A percentile compares a stretch with the other conserved stretches of the same genome.
Conservation (phyloP, 148 eudicot genomes). For the Chenopodium formosanum region DNA sequence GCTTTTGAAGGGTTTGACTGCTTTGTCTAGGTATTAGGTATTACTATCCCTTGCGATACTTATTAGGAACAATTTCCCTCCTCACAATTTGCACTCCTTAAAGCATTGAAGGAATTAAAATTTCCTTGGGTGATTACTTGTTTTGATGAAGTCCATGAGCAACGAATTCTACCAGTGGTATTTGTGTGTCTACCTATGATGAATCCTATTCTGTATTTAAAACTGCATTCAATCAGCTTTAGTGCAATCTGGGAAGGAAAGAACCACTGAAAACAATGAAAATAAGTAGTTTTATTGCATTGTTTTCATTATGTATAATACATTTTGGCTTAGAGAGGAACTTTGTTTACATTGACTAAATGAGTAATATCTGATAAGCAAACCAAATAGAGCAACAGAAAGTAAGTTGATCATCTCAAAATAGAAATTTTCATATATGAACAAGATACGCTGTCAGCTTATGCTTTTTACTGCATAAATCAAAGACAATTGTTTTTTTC, state of each 20-base stretch:
- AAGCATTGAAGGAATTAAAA: not conserved
- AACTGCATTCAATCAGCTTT: not conserved
- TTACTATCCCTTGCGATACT: not conserved
- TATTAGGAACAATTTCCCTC: not conserved
- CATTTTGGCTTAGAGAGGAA: not conserved
- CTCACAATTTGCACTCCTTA: not conserved
- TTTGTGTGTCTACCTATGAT: not conserved
- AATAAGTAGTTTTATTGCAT: not conserved
- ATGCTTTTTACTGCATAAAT: not conserved
- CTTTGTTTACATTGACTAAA: not conserved
- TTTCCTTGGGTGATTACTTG: not conserved
- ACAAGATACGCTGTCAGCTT: not conserved
- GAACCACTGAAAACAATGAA: not conserved
- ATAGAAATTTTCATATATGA: too few relatives aligned
- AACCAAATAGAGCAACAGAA: not conserved
- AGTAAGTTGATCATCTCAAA: too few relatives aligned
- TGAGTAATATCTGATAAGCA: not conserved
- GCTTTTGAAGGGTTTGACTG: not conserved
- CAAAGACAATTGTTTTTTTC: not conserved
- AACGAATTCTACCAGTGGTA: not conserved
- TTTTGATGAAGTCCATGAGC: not conserved
- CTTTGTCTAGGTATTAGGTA: not conserved
- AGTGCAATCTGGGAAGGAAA: not conserved
- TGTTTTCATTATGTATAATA: not conserved
- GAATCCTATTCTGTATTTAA: not conserved